Evolutionary conservation across 75 land plant species (phyloP), one percentile per base, ranked within the genome.

Genomic region (Selaginella moellendorffii): DNA sequence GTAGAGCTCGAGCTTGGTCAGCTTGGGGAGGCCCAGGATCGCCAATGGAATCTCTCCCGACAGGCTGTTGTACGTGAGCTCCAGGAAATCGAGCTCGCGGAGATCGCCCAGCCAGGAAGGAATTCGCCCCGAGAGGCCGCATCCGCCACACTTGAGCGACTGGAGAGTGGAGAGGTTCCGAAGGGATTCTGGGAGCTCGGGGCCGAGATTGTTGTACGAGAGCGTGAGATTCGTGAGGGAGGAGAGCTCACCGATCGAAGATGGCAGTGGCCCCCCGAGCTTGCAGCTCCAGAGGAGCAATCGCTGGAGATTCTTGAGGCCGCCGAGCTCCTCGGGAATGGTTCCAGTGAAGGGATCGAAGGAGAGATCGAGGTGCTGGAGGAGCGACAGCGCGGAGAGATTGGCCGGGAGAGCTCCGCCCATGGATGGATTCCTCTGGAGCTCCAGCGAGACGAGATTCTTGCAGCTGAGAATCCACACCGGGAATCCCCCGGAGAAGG

Each of bases 101-200:
- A 92, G 71, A 20, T 83, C 81, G 10, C 84, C 68, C 21, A 92
- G 67, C 0, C 81, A 72, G 0, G 2, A 30, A 20, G 97, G 97
- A 0, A 92, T 51, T 25, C 54, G 59, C 1, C 97, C 97, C 8
- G 73, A 54, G 25, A 93, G 62, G 0, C 62, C 12, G 22, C 85
- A 82, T 31, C 26, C 18, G 52, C 75, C 88, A 1, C 83, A 70
- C 73, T 81, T 80, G 9, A 92, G 71, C 71, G 65, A 75, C 74
- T 68, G 68, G 1, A 92, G 72, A 1, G 80, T 81, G 0, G 31
- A 25, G 28, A 86, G 77, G 36, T 63, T 73, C 12, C 70, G 24
- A 8, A 88, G 70, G 21, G 76, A 81, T 2, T 46, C 31, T 1
- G 98, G 96, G 30, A 93, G 76, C 30, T 1, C 59, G 0, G 95